Evolutionary conservation across 2,329 filamentous ascomycete species (phyloP).

Genomic region (Aspergillus sp.): DNA sequence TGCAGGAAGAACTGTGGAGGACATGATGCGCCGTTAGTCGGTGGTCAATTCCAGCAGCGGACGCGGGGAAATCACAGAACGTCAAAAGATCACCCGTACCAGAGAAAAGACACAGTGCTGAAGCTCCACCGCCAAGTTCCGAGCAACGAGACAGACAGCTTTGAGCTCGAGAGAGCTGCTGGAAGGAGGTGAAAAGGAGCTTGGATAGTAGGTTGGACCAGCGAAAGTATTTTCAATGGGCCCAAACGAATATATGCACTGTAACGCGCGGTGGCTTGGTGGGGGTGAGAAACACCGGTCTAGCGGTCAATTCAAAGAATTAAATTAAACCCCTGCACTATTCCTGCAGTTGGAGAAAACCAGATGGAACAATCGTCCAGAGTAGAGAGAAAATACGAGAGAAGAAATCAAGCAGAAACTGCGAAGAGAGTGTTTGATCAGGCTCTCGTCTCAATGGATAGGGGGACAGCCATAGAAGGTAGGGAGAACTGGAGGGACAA

Average conservation of each 20-base stretch:
- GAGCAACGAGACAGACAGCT: neutral
- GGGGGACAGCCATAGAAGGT: too few relatives aligned
- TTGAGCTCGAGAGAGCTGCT: neutral
- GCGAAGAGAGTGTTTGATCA: too few relatives aligned
- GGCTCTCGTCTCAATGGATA: too few relatives aligned
- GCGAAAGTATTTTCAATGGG: too few relatives aligned
- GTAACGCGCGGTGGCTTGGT: too few relatives aligned
- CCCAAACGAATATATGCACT: too few relatives aligned
- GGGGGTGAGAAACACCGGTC: neutral
- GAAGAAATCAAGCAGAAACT: too few relatives aligned
- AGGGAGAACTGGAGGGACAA: too few relatives aligned
- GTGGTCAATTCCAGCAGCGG: constrained; percentile 12
- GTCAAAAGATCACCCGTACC: constrained; percentile 18
- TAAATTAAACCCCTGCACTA: too few relatives aligned
- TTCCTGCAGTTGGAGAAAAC: too few relatives aligned
- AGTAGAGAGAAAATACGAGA: too few relatives aligned
- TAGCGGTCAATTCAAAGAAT: neutral
- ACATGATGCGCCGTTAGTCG: neutral
- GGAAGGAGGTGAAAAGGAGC: neutral
- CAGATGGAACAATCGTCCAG: too few relatives aligned
- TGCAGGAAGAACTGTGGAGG: neutral
- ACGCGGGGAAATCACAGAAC: constrained; percentile 25
- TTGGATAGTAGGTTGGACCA: neutral
- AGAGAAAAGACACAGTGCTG: constrained; percentile 8
- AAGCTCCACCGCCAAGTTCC: constrained; percentile 21